Evolutionary conservation across 768 basidiomycete species (phyloP).

Genomic region (Boletus barrowsii): DNA sequence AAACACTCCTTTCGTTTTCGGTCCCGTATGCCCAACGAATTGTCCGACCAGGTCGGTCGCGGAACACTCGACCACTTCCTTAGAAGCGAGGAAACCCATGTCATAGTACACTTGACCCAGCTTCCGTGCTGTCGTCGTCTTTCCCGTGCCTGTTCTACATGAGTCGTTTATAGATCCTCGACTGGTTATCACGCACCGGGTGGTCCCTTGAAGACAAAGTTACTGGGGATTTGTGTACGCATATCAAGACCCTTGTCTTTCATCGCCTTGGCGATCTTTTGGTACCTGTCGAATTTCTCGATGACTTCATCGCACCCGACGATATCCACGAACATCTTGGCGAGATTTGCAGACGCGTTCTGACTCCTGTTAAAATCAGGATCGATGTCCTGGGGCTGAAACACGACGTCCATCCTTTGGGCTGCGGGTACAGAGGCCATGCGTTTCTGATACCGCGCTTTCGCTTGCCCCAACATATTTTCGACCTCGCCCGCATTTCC

Average conservation of each 20-base stretch:
- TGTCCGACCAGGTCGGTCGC: constrained; percentile 69
- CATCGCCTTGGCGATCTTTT: constrained; percentile 46
- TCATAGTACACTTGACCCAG: constrained; percentile 64
- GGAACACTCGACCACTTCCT: constrained; percentile 63
- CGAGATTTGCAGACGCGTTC: constrained; percentile 50
- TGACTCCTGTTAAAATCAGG: constrained; percentile 52
- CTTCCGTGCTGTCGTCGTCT: constrained; percentile 62
- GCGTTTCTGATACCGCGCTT: constrained; percentile 45
- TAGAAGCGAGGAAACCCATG: constrained; percentile 54
- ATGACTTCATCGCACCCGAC: constrained; percentile 60
- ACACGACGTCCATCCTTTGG: constrained; percentile 29
- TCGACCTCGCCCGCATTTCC: constrained; percentile 68
- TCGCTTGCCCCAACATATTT: constrained; percentile 55
- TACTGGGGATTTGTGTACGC: constrained; percentile 53
- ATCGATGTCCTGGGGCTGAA: constrained; percentile 58
- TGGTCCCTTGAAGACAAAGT: constrained; percentile 72
- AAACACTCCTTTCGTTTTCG: constrained; percentile 58
- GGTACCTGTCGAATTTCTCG: constrained; percentile 46
- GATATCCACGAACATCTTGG: constrained; percentile 59
- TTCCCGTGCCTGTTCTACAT: constrained; percentile 52
- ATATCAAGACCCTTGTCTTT: constrained; percentile 43
- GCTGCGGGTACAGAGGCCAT: constrained; percentile 26
- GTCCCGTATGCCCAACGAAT: constrained; percentile 71
- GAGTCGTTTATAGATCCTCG: neutral
- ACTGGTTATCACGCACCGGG: constrained; percentile 43